Conservation (phyloP, 2,329 filamentous ascomycete genomes). For the Ophiobolus disseminans region DNA sequence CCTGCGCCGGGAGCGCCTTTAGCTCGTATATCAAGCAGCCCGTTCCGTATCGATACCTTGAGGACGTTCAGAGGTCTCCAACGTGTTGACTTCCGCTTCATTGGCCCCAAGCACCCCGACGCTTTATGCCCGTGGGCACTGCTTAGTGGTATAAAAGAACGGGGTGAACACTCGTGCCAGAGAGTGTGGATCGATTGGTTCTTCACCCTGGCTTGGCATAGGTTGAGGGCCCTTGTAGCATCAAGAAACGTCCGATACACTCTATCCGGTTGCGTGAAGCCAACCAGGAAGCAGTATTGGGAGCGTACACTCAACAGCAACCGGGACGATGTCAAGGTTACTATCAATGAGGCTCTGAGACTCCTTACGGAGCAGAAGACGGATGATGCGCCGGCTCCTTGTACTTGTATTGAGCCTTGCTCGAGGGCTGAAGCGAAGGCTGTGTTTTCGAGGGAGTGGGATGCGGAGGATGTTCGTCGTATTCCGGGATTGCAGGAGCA, state of each 20-base stretch:
- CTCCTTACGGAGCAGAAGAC: background rate
- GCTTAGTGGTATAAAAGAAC: background rate
- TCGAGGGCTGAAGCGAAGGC: background rate
- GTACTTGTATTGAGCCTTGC: slow-evolving; percentile 16
- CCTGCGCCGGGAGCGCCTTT: background rate
- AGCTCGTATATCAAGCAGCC: too few relatives aligned
- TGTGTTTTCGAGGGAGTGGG: background rate
- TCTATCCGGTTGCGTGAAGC: slow-evolving; percentile 23
- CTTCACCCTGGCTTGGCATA: slow-evolving; percentile 10
- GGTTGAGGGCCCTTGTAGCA: background rate
- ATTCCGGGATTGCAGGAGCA: slow-evolving; percentile 10
- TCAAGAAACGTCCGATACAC: background rate
- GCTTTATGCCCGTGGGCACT: slow-evolving; percentile 20
- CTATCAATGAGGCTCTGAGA: background rate
- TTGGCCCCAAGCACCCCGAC: slow-evolving; percentile 20
- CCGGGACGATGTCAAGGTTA: background rate
- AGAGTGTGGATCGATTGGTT: slow-evolving; percentile 24
- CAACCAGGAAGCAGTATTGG: slow-evolving; percentile 14
- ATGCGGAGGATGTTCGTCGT: slow-evolving; percentile 2
- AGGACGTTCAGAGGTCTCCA: slow-evolving; percentile 2
- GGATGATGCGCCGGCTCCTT: background rate
- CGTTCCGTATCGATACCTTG: background rate
- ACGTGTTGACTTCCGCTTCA: slow-evolving; percentile 25
- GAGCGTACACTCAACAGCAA: slow-evolving; percentile 10
- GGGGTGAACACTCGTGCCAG: slow-evolving; percentile 17